Conservation (phyloP, 768 basidiomycete species). For the Lanmaoa rubissima region DNA sequence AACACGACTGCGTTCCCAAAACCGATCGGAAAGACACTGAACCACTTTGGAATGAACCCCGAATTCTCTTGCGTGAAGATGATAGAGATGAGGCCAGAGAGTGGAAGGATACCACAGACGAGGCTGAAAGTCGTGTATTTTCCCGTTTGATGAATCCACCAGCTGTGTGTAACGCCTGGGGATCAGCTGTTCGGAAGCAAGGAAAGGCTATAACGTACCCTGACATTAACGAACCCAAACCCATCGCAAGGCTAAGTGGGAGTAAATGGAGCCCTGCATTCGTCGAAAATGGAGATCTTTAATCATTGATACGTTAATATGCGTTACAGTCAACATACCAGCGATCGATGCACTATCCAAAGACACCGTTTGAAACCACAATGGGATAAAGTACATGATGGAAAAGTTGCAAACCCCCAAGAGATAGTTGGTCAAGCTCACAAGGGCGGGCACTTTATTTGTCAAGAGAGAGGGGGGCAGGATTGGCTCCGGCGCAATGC, state of each 20-base stretch:
- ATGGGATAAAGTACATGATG: constrained; percentile 13
- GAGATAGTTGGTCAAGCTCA: constrained; percentile 9
- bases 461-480: constrained; percentile 8
- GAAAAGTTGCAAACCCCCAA: constrained; percentile 11
- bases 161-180: background rate
- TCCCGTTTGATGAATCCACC: constrained; percentile 11
- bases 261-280: constrained; percentile 12
- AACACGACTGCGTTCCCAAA: constrained; percentile 18
- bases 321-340: background rate
- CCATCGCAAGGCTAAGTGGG: constrained; percentile 14
- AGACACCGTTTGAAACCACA: constrained; percentile 17
- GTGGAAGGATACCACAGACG: constrained; percentile 11
- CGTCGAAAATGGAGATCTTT: background rate
- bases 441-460: constrained; percentile 7
- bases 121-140: constrained; percentile 9
- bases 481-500: constrained; percentile 8
- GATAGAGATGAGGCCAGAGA: constrained; percentile 11
- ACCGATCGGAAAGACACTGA: constrained; percentile 17
- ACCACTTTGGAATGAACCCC: constrained; percentile 5
- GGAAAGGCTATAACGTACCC: background rate
- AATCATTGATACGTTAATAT: background rate
- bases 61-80: constrained; percentile 10
- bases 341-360: constrained; percentile 10
- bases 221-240: constrained; percentile 8
- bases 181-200: background rate